Conservation (phyloP, 1,284 basidiomycete genomes). For the Ganoderma lingzhi region DNA sequence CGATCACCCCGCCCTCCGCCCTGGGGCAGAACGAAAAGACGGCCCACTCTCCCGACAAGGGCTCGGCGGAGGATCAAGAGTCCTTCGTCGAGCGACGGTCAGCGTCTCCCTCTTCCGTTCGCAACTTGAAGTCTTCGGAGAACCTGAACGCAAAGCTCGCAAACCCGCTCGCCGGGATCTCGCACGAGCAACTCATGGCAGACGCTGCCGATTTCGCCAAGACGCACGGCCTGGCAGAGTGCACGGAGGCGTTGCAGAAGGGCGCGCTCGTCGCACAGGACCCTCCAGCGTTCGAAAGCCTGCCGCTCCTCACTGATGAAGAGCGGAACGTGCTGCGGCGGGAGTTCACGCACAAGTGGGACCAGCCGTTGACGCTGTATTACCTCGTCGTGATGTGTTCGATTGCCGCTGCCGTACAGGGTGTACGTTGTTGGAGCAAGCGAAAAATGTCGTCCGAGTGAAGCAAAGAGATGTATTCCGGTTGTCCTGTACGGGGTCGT, state of each 20-base stretch:
- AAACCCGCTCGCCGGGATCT: slow-evolving; percentile 65
- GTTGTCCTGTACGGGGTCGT: too few relatives aligned
- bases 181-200: slow-evolving; percentile 60
- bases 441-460: too few relatives aligned
- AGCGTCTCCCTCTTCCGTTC: slow-evolving; percentile 36
- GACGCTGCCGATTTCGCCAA: slow-evolving; percentile 66
- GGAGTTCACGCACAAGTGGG: slow-evolving; percentile 73
- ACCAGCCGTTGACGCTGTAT: slow-evolving; percentile 63
- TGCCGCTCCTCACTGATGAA: slow-evolving; percentile 63
- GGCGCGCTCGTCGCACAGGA: slow-evolving; percentile 73
- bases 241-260: slow-evolving; percentile 58
- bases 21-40: neutral
- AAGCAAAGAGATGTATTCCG: too few relatives aligned
- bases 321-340: slow-evolving; percentile 61
- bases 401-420: slow-evolving; percentile 75
- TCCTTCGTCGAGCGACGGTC: slow-evolving; percentile 35
- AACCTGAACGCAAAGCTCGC: slow-evolving; percentile 51
- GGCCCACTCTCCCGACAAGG: neutral
- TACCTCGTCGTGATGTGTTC: slow-evolving; percentile 67
- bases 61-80: neutral
- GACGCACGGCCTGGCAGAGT: slow-evolving; percentile 57
- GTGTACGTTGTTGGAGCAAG: too few relatives aligned
- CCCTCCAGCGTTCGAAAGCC: slow-evolving; percentile 57
- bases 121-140: slow-evolving; percentile 28
- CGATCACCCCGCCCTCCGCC: neutral